Base-by-base conservation (phyloP, 306 rosid genomes). In the Vicia sativa region DNA sequence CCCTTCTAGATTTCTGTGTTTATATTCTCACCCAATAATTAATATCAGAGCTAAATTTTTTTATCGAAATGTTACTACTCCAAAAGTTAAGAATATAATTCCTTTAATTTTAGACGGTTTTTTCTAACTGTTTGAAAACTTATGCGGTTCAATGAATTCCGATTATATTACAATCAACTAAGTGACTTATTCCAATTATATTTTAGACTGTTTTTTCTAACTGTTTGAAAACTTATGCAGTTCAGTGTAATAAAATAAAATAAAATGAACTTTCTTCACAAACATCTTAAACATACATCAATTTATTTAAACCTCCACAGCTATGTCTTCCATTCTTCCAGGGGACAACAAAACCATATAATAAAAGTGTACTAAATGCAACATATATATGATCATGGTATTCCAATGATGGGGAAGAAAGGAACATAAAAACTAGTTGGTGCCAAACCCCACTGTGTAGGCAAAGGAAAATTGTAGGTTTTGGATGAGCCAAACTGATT, bases 371-470 rank as follows among this genome's bases (percentile, higher is more conserved):
- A 7, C 2, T 28, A 13, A 62, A 11, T 35, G 63, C 14, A 62
- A 42, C 29, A 71, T 14, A 49, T 53, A 71, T 19, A 49, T 59
- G 44, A 46, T 81, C 77, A 92, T n/a, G 98, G 98, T 46, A 92
- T 83, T 75, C 98, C 98, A 23, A 89, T 89, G 70, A 92, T 92
- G 23, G 98, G 98, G 73, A 89, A 6, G 82, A 79, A 86, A 45
- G 96, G 98, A 25, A 87, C 1, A 55, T 86, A 92, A 39, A 42
- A 80, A 86, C 96, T 87, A 2, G 80, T 44, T 0, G 98, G 98
- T 31, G 98, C 93, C 71, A 92, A 76, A 4, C 98, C 96, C 96
- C 96, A 92, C 65, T 80, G 85, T 0, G 69, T 81, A 34, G 98
- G 96, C 57, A 92, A 35, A 38, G 96, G 98, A 13, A 92, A 44